These are phyloP conservation scores for Sporodiniella umbellata DNA, from an alignment of 371 early-diverging fungal genomes.

Conservation along the genomic window DNA sequence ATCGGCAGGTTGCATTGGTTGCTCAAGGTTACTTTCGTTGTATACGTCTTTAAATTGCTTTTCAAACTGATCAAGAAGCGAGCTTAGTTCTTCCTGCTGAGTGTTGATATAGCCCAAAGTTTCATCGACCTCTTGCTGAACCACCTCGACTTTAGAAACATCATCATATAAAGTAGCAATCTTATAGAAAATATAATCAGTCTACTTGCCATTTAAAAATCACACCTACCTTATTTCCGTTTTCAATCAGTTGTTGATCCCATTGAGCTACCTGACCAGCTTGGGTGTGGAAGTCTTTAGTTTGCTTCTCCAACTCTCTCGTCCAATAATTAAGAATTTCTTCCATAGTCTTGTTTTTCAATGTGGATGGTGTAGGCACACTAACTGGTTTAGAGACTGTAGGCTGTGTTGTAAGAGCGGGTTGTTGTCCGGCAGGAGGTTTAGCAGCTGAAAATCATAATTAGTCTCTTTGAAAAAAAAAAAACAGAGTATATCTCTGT, in stretches of 20 bases:
- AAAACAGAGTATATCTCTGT: background rate
- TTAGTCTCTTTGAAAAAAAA: background rate
- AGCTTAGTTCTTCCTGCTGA: conserved; percentile 80
- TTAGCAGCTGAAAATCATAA: conserved; percentile 2
- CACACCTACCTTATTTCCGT: conserved; percentile 66
- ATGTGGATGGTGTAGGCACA: conserved; percentile 45
- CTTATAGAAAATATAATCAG: conserved; percentile 28
- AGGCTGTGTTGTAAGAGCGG: conserved; percentile 24
- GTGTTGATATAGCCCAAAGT: conserved; percentile 81
- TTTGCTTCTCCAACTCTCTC: conserved; percentile 71
- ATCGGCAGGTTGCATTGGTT: conserved; percentile 67
- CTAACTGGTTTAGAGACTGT: conserved; percentile 26
- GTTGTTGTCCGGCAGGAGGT: conserved; percentile 10
- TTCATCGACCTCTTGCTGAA: conserved; percentile 79
- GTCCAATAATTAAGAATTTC: conserved; percentile 89
- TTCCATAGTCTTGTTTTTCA: conserved; percentile 85
- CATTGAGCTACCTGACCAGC: conserved; percentile 81
- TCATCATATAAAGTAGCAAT: conserved; percentile 74
- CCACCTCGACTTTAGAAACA: conserved; percentile 66
- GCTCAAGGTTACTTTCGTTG: conserved; percentile 47
- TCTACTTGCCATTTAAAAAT: background rate
- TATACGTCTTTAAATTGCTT: conserved; percentile 57
- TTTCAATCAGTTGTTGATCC: conserved; percentile 85
- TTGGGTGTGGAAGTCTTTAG: conserved; percentile 82
- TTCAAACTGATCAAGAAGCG: conserved; percentile 80